These are phyloP conservation scores for Tympanopsis confertula DNA, from an alignment of 2,329 filamentous ascomycete genomes.

Conservation along the genomic window DNA sequence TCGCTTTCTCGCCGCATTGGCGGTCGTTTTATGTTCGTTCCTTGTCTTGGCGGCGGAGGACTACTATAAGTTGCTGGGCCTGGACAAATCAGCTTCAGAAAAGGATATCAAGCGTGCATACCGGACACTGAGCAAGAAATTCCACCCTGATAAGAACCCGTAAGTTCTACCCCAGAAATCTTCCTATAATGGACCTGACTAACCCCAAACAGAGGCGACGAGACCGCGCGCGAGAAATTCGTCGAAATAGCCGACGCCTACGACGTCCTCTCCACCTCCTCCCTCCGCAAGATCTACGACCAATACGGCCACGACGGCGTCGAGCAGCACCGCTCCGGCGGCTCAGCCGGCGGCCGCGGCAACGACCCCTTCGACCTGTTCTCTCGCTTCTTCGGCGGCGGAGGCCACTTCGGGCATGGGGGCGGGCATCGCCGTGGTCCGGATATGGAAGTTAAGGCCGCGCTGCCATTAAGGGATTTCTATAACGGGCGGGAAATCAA, in stretches of 20 bases:
- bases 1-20: neutral
- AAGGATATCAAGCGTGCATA: constrained; percentile 55
- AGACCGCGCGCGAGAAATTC: constrained; percentile 47
- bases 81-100: constrained; percentile 48
- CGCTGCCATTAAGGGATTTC: constrained; percentile 47
- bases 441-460: constrained; percentile 51
- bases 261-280: constrained; percentile 44
- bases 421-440: constrained; percentile 42
- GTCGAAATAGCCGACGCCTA: constrained; percentile 55
- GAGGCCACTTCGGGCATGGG: constrained; percentile 45
- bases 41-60: neutral
- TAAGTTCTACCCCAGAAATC: constrained; percentile 19
- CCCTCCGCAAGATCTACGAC: constrained; percentile 52
- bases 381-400: constrained; percentile 57
- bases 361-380: constrained; percentile 56
- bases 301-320: constrained; percentile 56
- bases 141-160: constrained; percentile 58
- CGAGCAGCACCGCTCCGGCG: constrained; percentile 47
- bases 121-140: constrained; percentile 52
- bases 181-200: neutral
- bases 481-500: constrained; percentile 49
- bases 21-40: neutral
- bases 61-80: constrained; percentile 33
- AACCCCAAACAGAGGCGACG: constrained; percentile 31
- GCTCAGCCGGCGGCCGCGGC: constrained; percentile 24